Percentiles rank a stretch among this genome's conserved stretches.
These are phyloP conservation scores for Pilaira anomala DNA, from an alignment of 192 early-diverging fungal genomes.

Conservation along the genomic window DNA sequence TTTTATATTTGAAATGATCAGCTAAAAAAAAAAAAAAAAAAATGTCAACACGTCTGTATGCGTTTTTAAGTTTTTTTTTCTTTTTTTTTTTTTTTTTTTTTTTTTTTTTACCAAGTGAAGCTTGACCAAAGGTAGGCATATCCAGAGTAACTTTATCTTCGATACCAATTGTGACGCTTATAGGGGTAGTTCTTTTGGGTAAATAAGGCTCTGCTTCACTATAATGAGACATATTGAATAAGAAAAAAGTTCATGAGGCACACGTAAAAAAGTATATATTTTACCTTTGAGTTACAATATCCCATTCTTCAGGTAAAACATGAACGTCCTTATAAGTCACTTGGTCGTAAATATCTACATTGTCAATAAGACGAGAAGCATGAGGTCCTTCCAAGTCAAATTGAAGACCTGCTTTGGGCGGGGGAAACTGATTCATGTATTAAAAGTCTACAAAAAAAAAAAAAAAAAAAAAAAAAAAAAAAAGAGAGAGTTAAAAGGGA, in stretches of 20 bases:
- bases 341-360: not conserved
- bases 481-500: not conserved
- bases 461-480: not conserved
- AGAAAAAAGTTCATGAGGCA: too few relatives aligned
- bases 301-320: not conserved
- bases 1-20: conserved; percentile 20
- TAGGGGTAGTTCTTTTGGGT: not conserved
- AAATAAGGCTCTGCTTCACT: conserved; percentile 18
- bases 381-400: not conserved
- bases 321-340: not conserved
- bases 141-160: not conserved
- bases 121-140: not conserved
- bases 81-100: too few relatives aligned
- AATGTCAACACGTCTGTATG: not conserved
- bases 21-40: conserved; percentile 1
- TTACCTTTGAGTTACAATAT: conserved; percentile 13
- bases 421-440: not conserved
- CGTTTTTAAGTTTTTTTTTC: too few relatives aligned
- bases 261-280: too few relatives aligned
- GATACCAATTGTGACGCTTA: conserved; percentile 10
- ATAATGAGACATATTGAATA: too few relatives aligned
- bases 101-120: not conserved
- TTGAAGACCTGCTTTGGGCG: not conserved
- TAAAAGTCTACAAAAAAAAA: too few relatives aligned
- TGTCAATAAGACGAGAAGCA: not conserved